phyloP scores from a whole-genome alignment of 768 basidiomycete genomes.

The Tulasnella sp. region DNA sequence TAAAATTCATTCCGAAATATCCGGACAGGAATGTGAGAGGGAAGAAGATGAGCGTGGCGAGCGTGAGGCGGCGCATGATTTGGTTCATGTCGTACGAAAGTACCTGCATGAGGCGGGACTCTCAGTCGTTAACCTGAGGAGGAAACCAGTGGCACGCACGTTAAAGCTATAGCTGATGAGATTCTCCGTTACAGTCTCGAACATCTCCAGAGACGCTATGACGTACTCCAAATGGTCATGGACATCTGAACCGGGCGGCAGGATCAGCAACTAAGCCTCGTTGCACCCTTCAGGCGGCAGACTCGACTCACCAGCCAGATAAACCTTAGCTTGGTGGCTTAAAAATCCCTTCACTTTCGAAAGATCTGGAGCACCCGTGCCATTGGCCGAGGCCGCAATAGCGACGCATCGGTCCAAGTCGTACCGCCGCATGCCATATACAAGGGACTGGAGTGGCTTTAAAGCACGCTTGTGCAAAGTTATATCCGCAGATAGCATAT shows the following conservation, averaged over 20 bases:
- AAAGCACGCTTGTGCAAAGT: conserved; percentile 66
- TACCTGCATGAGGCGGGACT: conserved; percentile 16
- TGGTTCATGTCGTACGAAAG: conserved; percentile 70
- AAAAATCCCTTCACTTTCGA: conserved; percentile 51
- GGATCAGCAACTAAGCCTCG: not conserved
- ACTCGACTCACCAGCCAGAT: conserved; percentile 38
- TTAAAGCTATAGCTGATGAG: conserved; percentile 70
- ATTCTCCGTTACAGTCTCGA: conserved; percentile 60
- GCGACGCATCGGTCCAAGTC: conserved; percentile 61
- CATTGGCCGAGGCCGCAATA: conserved; percentile 40
- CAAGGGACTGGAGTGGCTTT: conserved; percentile 59
- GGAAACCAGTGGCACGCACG: conserved; percentile 31
- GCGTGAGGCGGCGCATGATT: conserved; percentile 62
- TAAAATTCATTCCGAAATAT: conserved; percentile 47
- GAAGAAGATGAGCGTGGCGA: conserved; percentile 56
- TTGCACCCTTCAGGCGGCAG: not conserved
- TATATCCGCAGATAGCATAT: conserved; percentile 68
- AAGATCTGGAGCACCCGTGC: conserved; percentile 17
- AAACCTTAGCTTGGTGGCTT: conserved; percentile 62
- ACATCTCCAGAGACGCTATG: conserved; percentile 62
- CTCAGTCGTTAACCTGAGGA: not conserved
- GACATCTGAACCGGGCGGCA: conserved; percentile 41
- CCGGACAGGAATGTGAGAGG: conserved; percentile 62
- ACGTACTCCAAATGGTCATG: conserved; percentile 72
- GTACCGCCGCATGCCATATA: conserved; percentile 61